These are phyloP conservation scores for Leccinum barrowsii DNA, from an alignment of 768 basidiomycete genomes.

Conservation along the genomic window DNA sequence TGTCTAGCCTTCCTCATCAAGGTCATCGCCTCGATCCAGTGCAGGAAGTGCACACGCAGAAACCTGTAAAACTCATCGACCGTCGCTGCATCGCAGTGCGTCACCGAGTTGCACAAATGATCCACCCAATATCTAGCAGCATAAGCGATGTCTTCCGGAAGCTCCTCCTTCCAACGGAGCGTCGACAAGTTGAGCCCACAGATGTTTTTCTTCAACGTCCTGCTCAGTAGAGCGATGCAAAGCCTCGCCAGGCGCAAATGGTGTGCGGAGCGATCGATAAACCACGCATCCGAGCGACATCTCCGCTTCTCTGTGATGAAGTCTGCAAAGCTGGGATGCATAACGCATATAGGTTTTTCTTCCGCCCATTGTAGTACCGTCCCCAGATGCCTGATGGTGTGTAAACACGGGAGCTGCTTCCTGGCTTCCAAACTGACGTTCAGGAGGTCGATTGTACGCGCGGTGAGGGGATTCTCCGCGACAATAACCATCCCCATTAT, in stretches of 20 bases:
- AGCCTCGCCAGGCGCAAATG: conserved; percentile 23
- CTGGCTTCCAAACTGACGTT: conserved; percentile 12
- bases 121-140: conserved; percentile 28
- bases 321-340: conserved; percentile 34
- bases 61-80: conserved; percentile 18
- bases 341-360: conserved; percentile 27
- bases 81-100: conserved; percentile 1
- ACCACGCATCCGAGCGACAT: conserved; percentile 28
- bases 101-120: conserved; percentile 22
- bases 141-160: conserved; percentile 27
- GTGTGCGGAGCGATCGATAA: conserved; percentile 23
- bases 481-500: conserved; percentile 31
- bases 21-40: conserved; percentile 35
- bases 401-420: conserved; percentile 26
- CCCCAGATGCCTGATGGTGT: conserved; percentile 28
- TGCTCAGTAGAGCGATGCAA: conserved; percentile 19
- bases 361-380: conserved; percentile 28
- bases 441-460: conserved; percentile 25
- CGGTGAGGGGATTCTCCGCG: conserved; percentile 27
- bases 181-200: conserved; percentile 20
- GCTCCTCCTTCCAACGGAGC: conserved; percentile 9
- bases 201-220: conserved; percentile 25
- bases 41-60: conserved; percentile 26
- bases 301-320: conserved; percentile 31
- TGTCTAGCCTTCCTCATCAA: conserved; percentile 30